These are phyloP conservation scores for Russula griseocarnosa DNA, from an alignment of 768 basidiomycete species.

Conservation along the genomic window DNA sequence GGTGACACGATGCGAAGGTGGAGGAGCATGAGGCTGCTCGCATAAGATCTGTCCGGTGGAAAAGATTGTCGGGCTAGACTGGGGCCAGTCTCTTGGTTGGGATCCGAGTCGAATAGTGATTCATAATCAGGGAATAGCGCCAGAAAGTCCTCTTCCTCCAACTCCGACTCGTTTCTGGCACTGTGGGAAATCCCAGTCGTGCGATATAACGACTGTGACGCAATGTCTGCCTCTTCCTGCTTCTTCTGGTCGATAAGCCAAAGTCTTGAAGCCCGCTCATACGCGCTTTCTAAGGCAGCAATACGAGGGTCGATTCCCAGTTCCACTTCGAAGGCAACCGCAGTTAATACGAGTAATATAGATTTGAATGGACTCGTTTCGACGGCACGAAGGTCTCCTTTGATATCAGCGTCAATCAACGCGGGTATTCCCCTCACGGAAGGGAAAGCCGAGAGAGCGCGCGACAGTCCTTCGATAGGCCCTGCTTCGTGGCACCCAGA, in stretches of 20 bases:
- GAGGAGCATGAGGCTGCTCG: constrained; percentile 43
- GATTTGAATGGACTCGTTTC: constrained; percentile 39
- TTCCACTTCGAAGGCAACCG: constrained; percentile 44
- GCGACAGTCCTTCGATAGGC: constrained; percentile 28
- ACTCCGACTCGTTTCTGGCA: constrained; percentile 61
- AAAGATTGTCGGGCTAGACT: constrained; percentile 21
- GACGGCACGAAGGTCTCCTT: constrained; percentile 29
- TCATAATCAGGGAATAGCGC: constrained; percentile 83
- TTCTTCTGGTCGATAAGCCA: constrained; percentile 81
- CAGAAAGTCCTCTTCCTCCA: constrained; percentile 80
- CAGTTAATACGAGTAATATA: constrained; percentile 48
- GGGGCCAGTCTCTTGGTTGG: not conserved
- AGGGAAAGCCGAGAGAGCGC: constrained; percentile 52
- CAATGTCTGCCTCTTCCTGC: constrained; percentile 57
- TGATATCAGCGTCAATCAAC: constrained; percentile 34
- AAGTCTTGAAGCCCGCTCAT: constrained; percentile 68
- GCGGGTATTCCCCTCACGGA: constrained; percentile 43
- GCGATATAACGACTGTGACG: constrained; percentile 74
- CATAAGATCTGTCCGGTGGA: constrained; percentile 37
- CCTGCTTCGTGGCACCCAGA: not conserved
- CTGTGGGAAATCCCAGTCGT: constrained; percentile 51
- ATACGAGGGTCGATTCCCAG: constrained; percentile 41
- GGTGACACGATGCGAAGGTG: constrained; percentile 45
- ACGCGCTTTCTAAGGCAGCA: constrained; percentile 45
- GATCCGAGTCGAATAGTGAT: constrained; percentile 39